phyloP scores from a whole-genome alignment of 139 green algal genomes.

The Chlorella vulgaris region DNA sequence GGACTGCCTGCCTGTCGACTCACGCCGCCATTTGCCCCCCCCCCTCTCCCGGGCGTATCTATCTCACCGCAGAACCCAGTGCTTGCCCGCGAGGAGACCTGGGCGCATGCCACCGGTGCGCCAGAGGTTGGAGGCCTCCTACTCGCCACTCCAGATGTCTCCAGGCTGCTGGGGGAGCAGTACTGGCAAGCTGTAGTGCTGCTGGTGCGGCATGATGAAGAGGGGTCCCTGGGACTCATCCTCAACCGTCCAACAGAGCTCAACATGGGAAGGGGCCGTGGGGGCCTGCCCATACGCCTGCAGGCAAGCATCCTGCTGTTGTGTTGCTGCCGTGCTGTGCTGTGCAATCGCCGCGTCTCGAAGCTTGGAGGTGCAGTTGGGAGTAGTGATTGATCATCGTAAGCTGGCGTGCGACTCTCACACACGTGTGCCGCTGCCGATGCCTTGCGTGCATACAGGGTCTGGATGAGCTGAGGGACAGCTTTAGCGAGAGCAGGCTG shows the following conservation, averaged over 20 bases:
- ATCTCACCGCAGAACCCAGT: not conserved
- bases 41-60: not conserved
- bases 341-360: too few relatives aligned
- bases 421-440: not conserved
- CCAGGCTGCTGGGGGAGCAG: slow-evolving; percentile 23
- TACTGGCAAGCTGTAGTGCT: slow-evolving; percentile 60
- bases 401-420: too few relatives aligned
- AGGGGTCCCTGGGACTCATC: slow-evolving; percentile 65
- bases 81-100: slow-evolving; percentile 40
- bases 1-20: too few relatives aligned
- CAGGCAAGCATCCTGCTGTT: not conserved
- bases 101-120: slow-evolving; percentile 50
- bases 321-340: too few relatives aligned
- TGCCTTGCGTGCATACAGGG: slow-evolving; percentile 16
- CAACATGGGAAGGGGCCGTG: slow-evolving; percentile 35
- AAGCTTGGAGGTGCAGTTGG: too few relatives aligned
- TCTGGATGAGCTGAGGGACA: slow-evolving; percentile 24
- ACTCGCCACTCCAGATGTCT: slow-evolving; percentile 46
- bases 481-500: slow-evolving; percentile 46
- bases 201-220: slow-evolving; percentile 51
- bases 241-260: slow-evolving; percentile 67
- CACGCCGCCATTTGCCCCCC: too few relatives aligned
- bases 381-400: too few relatives aligned
- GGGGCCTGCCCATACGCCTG: not conserved
- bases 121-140: slow-evolving; percentile 63